Base-by-base conservation (phyloP, 1,139 yeast species). In the Candida anutae region DNA sequence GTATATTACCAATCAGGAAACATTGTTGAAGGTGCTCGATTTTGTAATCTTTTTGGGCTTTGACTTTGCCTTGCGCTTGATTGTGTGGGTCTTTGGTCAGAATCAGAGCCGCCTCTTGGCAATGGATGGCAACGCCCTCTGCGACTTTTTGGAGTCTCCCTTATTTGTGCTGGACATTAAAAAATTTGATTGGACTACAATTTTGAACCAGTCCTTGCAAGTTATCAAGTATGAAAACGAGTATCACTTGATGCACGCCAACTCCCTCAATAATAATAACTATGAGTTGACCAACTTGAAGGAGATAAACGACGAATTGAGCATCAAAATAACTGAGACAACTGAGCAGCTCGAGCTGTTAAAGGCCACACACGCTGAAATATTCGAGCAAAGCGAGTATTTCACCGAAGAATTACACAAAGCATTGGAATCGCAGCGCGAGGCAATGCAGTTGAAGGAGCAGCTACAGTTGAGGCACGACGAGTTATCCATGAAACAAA, bases 141-240 rank as follows among this genome's bases (percentile, higher is more conserved):
- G 37, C 17, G 41, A 43, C 5, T 59, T 36, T 27, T 30, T 64
- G 10, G 30, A 36, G 17, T 45, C 58, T 1, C 34, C 34, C 3
- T 48, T 45, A 8, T 48, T 63, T 15, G 47, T 53, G 15, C 24
- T 34, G 4, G 8, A 22, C 10, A 8, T 17, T 17, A 25, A 26
- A 9, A 36, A 29, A 0, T 34, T 47, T 16, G 28, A 41, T 13
- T 37, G 52, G 28, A 30, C 26, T 2, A 39, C 36, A 3, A 37
- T 55, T 1, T 35, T 59, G 16, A 26, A 37, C 9, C 37, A 39
- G 15, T 49, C 55, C 28, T 61, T 64, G 5, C 32, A 30, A 2
- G 39, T 65, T 9, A 53, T 65, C 35, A 58, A 54, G 35, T 65
- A 58, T 37, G 73, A 65, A 35, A 66, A 66, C 38, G 71, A 65